A percentile compares a stretch with the other conserved stretches of the same genome.
phyloP scores from a whole-genome alignment of 2,329 filamentous ascomycete species.

The Botryotinia calthae region DNA sequence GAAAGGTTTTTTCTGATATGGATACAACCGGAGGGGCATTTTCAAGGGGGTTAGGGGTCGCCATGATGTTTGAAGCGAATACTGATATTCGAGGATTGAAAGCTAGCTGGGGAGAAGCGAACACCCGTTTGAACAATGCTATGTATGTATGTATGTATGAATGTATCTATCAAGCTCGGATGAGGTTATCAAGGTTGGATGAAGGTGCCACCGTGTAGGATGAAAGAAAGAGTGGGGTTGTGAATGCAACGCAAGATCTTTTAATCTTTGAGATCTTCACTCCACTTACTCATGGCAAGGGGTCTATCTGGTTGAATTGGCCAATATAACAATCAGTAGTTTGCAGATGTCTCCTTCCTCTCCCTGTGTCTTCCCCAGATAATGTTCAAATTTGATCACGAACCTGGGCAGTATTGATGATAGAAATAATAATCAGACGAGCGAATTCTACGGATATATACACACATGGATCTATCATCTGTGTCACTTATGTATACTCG shows the following conservation, averaged over 20 bases:
- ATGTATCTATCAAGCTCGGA: neutral
- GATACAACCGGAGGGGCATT: conserved; percentile 19
- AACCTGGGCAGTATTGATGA: too few species aligned
- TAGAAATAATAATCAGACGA: neutral
- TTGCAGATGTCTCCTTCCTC: neutral
- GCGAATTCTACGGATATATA: too few species aligned
- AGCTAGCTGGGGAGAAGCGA: neutral
- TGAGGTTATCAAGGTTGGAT: neutral
- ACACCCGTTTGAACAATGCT: neutral
- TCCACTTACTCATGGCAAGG: conserved; percentile 6
- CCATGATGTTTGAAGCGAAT: neutral
- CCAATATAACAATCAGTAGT: neutral
- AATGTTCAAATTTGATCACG: neutral
- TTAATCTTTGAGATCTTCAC: conserved; percentile 2
- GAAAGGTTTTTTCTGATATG: conserved; percentile 64
- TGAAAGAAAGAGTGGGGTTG: conserved; percentile 3
- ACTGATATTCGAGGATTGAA: neutral
- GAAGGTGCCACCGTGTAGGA: neutral
- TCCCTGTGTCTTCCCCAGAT: neutral
- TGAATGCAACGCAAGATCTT: conserved; percentile 14
- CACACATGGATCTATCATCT: neutral
- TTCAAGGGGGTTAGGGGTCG: conserved; percentile 25
- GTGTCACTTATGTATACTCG: neutral
- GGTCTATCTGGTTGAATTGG: neutral
- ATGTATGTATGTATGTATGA: too few species aligned